Percentiles rank a stretch among this genome's conserved stretches.
Evolutionary conservation across 352 stramenopile species (phyloP).

Genomic region (Phytophthora chlamydospora): DNA sequence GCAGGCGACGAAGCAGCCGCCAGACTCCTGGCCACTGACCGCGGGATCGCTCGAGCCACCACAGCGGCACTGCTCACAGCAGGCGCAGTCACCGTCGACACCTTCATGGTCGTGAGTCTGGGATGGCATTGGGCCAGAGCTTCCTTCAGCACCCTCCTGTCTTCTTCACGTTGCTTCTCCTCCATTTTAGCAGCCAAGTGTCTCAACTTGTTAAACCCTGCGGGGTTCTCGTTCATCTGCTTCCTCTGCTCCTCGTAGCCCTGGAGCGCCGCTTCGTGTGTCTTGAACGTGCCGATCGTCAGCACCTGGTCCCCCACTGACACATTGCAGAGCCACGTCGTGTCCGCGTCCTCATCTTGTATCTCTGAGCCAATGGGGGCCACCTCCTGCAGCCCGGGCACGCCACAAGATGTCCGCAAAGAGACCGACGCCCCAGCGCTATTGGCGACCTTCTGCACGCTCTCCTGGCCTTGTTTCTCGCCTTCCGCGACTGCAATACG

Average conservation of each 20-base stretch:
- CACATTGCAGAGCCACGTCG: conserved; percentile 61
- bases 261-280: conserved; percentile 45
- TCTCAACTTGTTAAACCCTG: conserved; percentile 36
- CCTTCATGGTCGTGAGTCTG: conserved; percentile 41
- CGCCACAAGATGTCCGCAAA: conserved; percentile 33
- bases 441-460: conserved; percentile 17
- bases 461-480: conserved; percentile 21
- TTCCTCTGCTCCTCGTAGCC: conserved; percentile 52
- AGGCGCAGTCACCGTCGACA: conserved; percentile 16
- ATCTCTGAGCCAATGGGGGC: conserved; percentile 1
- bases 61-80: conserved; percentile 2
- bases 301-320: conserved; percentile 47
- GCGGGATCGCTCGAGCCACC: conserved; percentile 8
- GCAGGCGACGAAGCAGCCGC: conserved; percentile 15
- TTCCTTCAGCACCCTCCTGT: conserved; percentile 42
- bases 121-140: conserved; percentile 52
- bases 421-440: conserved; percentile 32
- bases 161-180: conserved; percentile 31
- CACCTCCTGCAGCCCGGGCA: conserved; percentile 54
- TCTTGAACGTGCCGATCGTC: conserved; percentile 44
- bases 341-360: conserved; percentile 7
- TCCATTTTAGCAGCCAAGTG: conserved; percentile 29
- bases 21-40: conserved; percentile 17
- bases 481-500: conserved; percentile 18
- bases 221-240: conserved; percentile 29